phyloP scores from a whole-genome alignment of 352 stramenopile genomes.

The Discostella stelligera region DNA sequence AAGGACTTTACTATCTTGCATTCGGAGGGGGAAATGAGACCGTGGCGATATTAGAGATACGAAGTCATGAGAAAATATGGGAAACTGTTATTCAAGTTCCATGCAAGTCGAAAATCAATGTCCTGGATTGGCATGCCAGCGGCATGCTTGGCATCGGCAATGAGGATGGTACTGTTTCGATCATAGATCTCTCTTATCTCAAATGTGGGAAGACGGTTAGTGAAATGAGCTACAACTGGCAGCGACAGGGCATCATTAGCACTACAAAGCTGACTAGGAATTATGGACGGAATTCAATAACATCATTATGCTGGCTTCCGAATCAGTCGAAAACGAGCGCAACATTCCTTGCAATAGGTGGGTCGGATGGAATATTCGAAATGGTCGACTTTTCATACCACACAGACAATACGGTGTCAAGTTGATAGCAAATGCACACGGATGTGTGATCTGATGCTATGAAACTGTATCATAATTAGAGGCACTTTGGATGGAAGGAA shows the following conservation, averaged over 20 bases:
- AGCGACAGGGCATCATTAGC: slow-evolving; percentile 66
- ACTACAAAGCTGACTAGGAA: slow-evolving; percentile 70
- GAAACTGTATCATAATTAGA: too few species aligned
- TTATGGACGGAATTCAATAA: slow-evolving; percentile 58
- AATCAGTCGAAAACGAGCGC: slow-evolving; percentile 22
- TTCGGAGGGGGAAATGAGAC: slow-evolving; percentile 64
- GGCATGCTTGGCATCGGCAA: slow-evolving; percentile 63
- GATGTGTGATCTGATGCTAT: neutral
- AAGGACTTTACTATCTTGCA: slow-evolving; percentile 65
- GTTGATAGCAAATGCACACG: neutral
- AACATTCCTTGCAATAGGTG: slow-evolving; percentile 58
- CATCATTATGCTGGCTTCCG: slow-evolving; percentile 57
- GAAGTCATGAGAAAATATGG: slow-evolving; percentile 60
- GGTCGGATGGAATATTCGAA: slow-evolving; percentile 67
- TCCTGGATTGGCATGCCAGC: slow-evolving; percentile 60
- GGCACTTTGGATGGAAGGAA: neutral
- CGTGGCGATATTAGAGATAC: slow-evolving; percentile 65
- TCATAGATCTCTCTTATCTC: slow-evolving; percentile 72
- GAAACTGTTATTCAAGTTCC: slow-evolving; percentile 62
- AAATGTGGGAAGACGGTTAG: slow-evolving; percentile 62
- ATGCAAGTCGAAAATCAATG: slow-evolving; percentile 49
- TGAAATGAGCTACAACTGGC: slow-evolving; percentile 78
- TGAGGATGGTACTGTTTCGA: slow-evolving; percentile 58
- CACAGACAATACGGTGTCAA: neutral
- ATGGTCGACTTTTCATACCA: slow-evolving; percentile 61